Percentiles rank a stretch among this genome's conserved stretches.
Evolutionary conservation across 139 green algal genomes (phyloP).

Genomic region (Auxenochlorella protothecoides): DNA sequence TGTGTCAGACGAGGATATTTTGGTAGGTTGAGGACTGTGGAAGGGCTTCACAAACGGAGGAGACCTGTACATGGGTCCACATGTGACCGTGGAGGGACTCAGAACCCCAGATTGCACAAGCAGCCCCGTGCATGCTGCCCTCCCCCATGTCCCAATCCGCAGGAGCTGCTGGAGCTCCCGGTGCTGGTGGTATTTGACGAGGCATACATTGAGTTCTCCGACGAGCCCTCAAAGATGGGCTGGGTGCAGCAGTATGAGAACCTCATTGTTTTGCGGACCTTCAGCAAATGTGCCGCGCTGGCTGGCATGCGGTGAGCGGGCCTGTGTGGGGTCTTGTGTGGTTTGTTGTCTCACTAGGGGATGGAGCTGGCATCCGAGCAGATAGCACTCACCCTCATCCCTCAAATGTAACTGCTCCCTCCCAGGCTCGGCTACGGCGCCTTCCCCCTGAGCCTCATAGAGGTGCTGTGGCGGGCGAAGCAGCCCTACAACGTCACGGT

Average conservation of each 20-base stretch:
- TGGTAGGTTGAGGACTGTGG: not conserved
- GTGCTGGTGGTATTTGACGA: conserved; percentile 97
- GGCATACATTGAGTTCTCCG: conserved; percentile 96
- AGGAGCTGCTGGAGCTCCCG: conserved; percentile 62
- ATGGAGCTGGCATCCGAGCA: too few species aligned
- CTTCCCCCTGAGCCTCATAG: conserved; percentile 63
- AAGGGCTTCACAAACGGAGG: too few species aligned
- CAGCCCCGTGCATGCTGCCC: too few species aligned
- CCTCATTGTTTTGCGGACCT: conserved; percentile 94
- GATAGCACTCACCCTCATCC: too few species aligned
- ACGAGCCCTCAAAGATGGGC: conserved; percentile 40
- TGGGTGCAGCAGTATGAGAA: conserved; percentile 75
- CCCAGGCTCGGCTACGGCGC: conserved; percentile 40
- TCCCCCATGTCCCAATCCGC: too few species aligned
- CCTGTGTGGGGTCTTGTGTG: not conserved
- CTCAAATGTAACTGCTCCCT: too few species aligned
- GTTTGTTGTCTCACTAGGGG: too few species aligned
- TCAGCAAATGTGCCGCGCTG: conserved; percentile 86
- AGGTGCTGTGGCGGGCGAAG: conserved; percentile 95
- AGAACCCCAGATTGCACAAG: too few species aligned
- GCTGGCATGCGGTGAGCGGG: conserved; percentile 41
- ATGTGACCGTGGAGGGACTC: too few species aligned
- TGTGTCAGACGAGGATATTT: conserved; percentile 70
- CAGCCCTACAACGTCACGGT: conserved; percentile 99
- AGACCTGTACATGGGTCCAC: too few species aligned